Evolutionary conservation across 2,329 filamentous ascomycete species (phyloP).

Genomic region (Aspergillus thermomutatus): DNA sequence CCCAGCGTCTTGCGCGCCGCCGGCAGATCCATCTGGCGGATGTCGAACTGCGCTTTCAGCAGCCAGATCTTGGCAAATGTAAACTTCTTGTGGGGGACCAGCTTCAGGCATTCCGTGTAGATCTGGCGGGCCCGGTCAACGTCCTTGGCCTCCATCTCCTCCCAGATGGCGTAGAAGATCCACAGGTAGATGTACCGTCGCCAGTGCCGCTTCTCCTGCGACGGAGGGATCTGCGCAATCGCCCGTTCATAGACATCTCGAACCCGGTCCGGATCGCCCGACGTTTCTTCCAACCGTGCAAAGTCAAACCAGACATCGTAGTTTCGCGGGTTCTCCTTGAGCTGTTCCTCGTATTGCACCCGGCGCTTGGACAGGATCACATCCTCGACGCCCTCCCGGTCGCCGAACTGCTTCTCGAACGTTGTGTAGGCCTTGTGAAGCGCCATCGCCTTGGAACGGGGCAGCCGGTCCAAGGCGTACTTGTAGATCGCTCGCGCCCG

Average conservation of each 20-base stretch:
- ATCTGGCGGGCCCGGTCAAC: conserved; percentile 77
- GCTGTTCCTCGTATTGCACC: conserved; percentile 88
- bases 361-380: conserved; percentile 92
- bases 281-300: conserved; percentile 81
- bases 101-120: conserved; percentile 79
- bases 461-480: conserved; percentile 87
- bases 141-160: conserved; percentile 83
- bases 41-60: conserved; percentile 86
- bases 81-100: conserved; percentile 94
- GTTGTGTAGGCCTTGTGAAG: conserved; percentile 94
- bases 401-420: conserved; percentile 97
- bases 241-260: conserved; percentile 93
- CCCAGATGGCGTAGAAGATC: conserved; percentile 95
- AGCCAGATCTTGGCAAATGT: conserved; percentile 98
- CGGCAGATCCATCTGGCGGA: conserved; percentile 78
- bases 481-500: conserved; percentile 94
- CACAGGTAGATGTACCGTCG: conserved; percentile 95
- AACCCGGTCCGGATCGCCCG: conserved; percentile 76
- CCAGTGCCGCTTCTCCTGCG: conserved; percentile 96
- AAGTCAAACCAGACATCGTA: conserved; percentile 98
- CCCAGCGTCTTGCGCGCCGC: conserved; percentile 85
- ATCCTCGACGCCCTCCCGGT: conserved; percentile 88
- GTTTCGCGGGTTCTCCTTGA: conserved; percentile 91
- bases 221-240: conserved; percentile 91
- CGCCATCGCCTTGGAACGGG: conserved; percentile 76